Evolutionary conservation across 2,329 filamentous ascomycete genomes (phyloP), one percentile per base, ranked within the genome.

Genomic region (Penicillium sp.): DNA sequence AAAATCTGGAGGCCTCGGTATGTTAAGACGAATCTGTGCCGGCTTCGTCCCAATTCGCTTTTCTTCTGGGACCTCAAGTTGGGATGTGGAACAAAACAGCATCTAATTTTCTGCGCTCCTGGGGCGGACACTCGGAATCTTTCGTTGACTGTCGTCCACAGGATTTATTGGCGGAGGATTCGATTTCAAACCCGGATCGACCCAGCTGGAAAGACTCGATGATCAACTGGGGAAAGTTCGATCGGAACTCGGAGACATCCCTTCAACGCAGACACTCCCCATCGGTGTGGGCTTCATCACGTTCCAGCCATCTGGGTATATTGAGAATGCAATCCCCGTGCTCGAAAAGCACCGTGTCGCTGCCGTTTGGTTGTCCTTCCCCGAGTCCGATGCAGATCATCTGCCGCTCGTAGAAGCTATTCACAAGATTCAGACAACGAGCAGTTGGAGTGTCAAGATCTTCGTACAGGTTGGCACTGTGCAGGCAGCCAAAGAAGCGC

Each of bases 341-440:
- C 65, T 86, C 13, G 56, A 57, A 16, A 64, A 69, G 44, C 74
- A 80, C 58, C 63, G 62, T 0, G 80, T 81, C 2, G 75, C 74
- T 2, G 81, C 79, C 0, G 69, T 82, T 7, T 86, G 83, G 83
- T 72, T 86, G 32, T 86, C 85, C 54, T 82, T 81, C 2, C 79
- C 80, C 5, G 19, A 30, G 2, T 63, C 68, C 4, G 58, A 70
- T 11, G 57, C 67, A 14, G 63, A 68, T 11, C 61, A 58, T 29
- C 56, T 65, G 28, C 38, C 39, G 36, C 16, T 59, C 35, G 29
- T 70, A 58, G 64, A 56, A 58, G 15, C 45, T 36, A 18, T 56
- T 39, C 36, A 37, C 5, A 18, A 57, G 16, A 57, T 55, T 7
- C 56, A 67, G 16, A 34, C 46, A 4, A 60, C 48, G 8, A 64